A percentile compares a stretch with the other conserved stretches of the same genome.
Evolutionary conservation across 2,329 filamentous ascomycete genomes (phyloP).

Genomic region (Arthrobotrys pseudoclavata): DNA sequence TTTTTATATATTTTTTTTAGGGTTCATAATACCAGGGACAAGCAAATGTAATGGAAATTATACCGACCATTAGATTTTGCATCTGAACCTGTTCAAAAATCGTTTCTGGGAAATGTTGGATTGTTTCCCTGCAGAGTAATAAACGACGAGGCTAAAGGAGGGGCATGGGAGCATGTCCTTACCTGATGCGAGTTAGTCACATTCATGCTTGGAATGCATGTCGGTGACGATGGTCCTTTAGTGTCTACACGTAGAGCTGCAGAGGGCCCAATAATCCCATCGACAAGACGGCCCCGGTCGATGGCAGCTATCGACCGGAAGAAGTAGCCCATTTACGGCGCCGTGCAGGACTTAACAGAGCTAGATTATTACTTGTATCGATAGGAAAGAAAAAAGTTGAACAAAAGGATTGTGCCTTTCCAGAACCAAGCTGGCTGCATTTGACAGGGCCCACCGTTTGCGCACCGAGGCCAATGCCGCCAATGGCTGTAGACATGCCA

Average conservation of each 20-base stretch:
- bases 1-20: background rate
- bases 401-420: constrained; percentile 37
- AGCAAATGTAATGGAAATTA: constrained; percentile 18
- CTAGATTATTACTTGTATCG: constrained; percentile 37
- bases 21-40: background rate
- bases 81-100: constrained; percentile 3
- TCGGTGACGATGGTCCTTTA: constrained; percentile 56
- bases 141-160: constrained; percentile 38
- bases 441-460: constrained; percentile 49
- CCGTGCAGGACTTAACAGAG: constrained; percentile 35
- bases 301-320: constrained; percentile 56
- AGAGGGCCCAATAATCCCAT: constrained; percentile 18
- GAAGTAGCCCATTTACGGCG: constrained; percentile 52
- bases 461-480: constrained; percentile 18
- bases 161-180: constrained; percentile 46
- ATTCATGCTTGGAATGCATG: constrained; percentile 57
- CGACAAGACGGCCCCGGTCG: constrained; percentile 48
- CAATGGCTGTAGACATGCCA: constrained; percentile 43
- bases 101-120: constrained; percentile 16
- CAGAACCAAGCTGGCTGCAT: constrained; percentile 36
- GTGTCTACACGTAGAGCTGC: too few species aligned
- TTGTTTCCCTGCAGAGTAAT: constrained; percentile 47
- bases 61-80: constrained; percentile 16
- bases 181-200: constrained; percentile 45
- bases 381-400: constrained; percentile 29